Evolutionary conservation across 176 grass and related monocot species (phyloP).

Genomic region (Saccharum spontaneum): DNA sequence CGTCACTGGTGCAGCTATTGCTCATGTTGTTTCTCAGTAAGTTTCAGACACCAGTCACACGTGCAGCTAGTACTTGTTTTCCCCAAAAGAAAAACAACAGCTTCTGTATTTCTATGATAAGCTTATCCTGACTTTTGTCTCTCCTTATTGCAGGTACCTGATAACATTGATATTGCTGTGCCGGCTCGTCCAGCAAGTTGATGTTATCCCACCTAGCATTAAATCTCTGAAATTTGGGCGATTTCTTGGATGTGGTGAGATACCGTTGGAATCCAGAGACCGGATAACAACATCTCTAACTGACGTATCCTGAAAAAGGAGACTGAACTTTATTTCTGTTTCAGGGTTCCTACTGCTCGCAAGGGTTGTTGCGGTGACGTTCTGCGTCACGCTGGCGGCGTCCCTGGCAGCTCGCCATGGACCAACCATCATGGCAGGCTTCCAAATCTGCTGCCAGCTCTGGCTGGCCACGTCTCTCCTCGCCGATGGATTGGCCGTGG

Average conservation of each 20-base stretch:
- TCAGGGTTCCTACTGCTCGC: slow-evolving; percentile 86
- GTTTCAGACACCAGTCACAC: slow-evolving; percentile 21
- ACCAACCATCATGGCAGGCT: slow-evolving; percentile 77
- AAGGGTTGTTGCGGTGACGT: slow-evolving; percentile 95
- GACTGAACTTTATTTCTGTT: slow-evolving; percentile 18
- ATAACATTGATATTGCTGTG: slow-evolving; percentile 80
- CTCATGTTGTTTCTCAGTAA: slow-evolving; percentile 95
- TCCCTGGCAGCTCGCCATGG: slow-evolving; percentile 86
- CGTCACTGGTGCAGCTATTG: slow-evolving; percentile 91
- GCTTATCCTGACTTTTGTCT: slow-evolving; percentile 14
- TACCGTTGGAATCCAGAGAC: slow-evolving; percentile 40
- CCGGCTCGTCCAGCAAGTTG: slow-evolving; percentile 74
- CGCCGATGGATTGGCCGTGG: slow-evolving; percentile 88
- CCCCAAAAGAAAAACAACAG: not conserved
- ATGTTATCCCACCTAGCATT: slow-evolving; percentile 79
- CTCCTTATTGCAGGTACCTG: slow-evolving; percentile 60
- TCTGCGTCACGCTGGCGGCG: slow-evolving; percentile 89
- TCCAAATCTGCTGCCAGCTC: slow-evolving; percentile 94
- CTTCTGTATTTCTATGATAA: slow-evolving; percentile 4
- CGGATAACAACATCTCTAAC: slow-evolving; percentile 21
- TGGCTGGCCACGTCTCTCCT: slow-evolving; percentile 96
- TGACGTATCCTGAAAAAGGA: slow-evolving; percentile 16
- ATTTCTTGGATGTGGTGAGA: slow-evolving; percentile 91
- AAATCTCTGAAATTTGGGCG: slow-evolving; percentile 85
- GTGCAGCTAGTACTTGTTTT: not conserved